phyloP scores from a whole-genome alignment of 2,329 filamentous ascomycete genomes.

The Torrubiellomyces zombiae region DNA sequence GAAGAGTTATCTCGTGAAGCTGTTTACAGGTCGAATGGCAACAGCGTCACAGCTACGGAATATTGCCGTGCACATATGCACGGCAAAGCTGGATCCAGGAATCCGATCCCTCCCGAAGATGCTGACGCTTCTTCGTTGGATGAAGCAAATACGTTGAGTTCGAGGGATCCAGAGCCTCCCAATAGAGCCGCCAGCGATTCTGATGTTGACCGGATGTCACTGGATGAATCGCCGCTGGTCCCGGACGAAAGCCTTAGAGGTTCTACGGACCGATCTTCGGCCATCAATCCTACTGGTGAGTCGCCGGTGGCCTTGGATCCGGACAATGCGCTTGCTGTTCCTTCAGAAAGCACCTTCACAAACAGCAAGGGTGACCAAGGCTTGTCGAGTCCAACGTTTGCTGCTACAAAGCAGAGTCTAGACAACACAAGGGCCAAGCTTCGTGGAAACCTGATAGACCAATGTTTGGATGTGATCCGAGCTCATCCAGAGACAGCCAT shows the following conservation, averaged over 20 bases:
- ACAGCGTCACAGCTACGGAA: slow-evolving; percentile 40
- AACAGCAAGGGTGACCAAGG: no score
- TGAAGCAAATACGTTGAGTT: no score
- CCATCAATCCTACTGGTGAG: no score
- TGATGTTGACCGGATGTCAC: slow-evolving; percentile 21
- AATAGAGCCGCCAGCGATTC: slow-evolving; percentile 8
- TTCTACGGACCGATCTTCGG: slow-evolving; percentile 11
- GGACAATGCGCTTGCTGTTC: no score
- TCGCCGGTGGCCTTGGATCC: no score
- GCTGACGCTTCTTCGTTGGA: slow-evolving; percentile 19
- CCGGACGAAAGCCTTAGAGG: slow-evolving; percentile 13
- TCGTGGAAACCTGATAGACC: slow-evolving; percentile 65
- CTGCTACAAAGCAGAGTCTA: slow-evolving; percentile 52
- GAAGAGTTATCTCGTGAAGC: slow-evolving; percentile 58
- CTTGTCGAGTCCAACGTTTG: slow-evolving; percentile 4
- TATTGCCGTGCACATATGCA: slow-evolving; percentile 55
- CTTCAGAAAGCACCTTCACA: slow-evolving; percentile 8
- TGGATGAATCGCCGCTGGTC: slow-evolving; percentile 16
- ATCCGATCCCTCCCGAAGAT: slow-evolving; percentile 51
- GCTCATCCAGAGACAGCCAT: slow-evolving; percentile 79
- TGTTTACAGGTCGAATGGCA: slow-evolving; percentile 65
- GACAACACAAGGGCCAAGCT: slow-evolving; percentile 60
- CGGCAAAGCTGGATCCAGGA: slow-evolving; percentile 40
- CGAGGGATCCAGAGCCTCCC: slow-evolving; percentile 8
- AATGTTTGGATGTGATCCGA: slow-evolving; percentile 78